A percentile compares a stretch with the other conserved stretches of the same genome.
phyloP scores from a whole-genome alignment of 768 basidiomycete species.

The Strobilomyces echinocephalus region DNA sequence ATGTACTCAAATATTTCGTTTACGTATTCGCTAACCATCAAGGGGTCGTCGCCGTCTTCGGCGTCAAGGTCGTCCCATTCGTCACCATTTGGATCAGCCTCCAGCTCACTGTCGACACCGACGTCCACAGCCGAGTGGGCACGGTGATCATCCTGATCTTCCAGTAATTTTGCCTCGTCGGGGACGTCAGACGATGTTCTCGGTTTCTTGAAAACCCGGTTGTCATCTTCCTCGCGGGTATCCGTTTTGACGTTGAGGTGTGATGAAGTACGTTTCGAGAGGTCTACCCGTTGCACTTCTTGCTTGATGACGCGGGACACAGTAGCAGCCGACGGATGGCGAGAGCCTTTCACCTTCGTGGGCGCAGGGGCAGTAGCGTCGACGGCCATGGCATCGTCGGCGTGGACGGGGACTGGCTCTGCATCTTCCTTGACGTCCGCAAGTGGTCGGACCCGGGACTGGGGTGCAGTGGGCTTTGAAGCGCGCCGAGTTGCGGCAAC shows the following conservation, averaged over 20 bases:
- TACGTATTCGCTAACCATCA: conserved; percentile 98
- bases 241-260: conserved; percentile 32
- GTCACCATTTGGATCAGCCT: conserved; percentile 60
- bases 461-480: conserved; percentile 25
- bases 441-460: conserved; percentile 20
- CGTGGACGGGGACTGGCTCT: conserved; percentile 18
- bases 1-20: conserved; percentile 91
- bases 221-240: conserved; percentile 48
- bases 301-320: conserved; percentile 23
- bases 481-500: conserved; percentile 44
- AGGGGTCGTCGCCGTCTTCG: conserved; percentile 88
- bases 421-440: conserved; percentile 28
- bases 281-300: conserved; percentile 25
- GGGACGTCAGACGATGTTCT: conserved; percentile 66
- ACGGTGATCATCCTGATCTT: conserved; percentile 35
- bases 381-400: conserved; percentile 52
- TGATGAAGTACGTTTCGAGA: conserved; percentile 32
- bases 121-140: conserved; percentile 37
- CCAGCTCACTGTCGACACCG: conserved; percentile 43
- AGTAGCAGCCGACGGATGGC: conserved; percentile 30
- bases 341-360: neutral
- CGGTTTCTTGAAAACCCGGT: conserved; percentile 67
- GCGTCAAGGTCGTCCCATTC: conserved; percentile 91
- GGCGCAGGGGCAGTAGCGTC: conserved; percentile 36
- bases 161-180: conserved; percentile 39